These are phyloP conservation scores for Neofusicoccum laricinum DNA, from an alignment of 2,329 filamentous ascomycete genomes.

Conservation along the genomic window DNA sequence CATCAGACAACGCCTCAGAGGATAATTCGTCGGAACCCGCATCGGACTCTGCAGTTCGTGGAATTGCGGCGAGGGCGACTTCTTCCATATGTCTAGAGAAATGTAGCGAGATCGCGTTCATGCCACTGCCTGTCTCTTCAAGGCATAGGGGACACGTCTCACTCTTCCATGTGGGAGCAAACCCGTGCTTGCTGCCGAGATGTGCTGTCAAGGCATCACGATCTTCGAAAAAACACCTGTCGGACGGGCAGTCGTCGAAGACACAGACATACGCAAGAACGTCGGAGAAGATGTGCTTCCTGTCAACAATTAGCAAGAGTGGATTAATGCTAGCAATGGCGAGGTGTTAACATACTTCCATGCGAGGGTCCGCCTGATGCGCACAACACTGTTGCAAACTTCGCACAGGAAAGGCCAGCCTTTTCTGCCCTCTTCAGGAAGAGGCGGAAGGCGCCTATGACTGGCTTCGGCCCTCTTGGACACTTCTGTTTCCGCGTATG, in stretches of 20 bases:
- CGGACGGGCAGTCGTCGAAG: constrained; percentile 20
- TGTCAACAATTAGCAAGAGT: neutral
- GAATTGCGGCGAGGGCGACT: constrained; percentile 22
- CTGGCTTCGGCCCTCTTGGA: constrained; percentile 21
- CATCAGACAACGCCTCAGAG: too few species aligned
- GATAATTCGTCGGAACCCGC: constrained; percentile 14
- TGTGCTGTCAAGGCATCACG: constrained; percentile 22
- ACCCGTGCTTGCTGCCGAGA: constrained; percentile 21
- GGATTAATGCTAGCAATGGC: neutral
- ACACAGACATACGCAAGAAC: constrained; percentile 25
- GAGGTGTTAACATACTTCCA: constrained; percentile 22
- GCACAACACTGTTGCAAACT: constrained; percentile 22
- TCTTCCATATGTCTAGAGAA: constrained; percentile 27
- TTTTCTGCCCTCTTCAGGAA: constrained; percentile 21
- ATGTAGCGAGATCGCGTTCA: constrained; percentile 20
- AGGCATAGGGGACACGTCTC: constrained; percentile 23
- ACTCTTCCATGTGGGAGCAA: constrained; percentile 21
- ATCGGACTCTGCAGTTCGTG: constrained; percentile 18
- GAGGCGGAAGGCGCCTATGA: constrained; percentile 20
- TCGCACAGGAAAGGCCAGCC: constrained; percentile 24
- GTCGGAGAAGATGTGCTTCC: constrained; percentile 25
- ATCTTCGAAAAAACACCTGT: constrained; percentile 18
- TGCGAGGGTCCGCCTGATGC: constrained; percentile 20
- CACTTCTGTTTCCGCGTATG: constrained; percentile 22
- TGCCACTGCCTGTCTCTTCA: constrained; percentile 19